A percentile compares a stretch with the other conserved stretches of the same genome.
These are phyloP conservation scores for Fusarium aywerte DNA, from an alignment of 2,329 filamentous ascomycete genomes.

Conservation along the genomic window DNA sequence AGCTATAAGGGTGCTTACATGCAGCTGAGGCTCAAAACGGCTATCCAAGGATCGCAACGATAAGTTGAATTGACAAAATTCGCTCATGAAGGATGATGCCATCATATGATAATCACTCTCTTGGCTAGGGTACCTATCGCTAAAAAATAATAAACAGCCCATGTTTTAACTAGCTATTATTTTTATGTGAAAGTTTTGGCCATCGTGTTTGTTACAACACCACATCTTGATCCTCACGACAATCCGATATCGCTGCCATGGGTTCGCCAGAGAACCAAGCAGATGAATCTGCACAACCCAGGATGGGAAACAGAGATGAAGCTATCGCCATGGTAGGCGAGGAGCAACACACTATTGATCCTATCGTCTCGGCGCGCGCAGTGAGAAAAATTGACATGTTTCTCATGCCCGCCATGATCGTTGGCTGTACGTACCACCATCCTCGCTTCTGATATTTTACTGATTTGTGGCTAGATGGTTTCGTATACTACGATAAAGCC, in stretches of 20 bases:
- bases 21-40: slow-evolving; percentile 37
- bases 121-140: neutral
- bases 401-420: slow-evolving; percentile 73
- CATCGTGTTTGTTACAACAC: neutral
- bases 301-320: slow-evolving; percentile 45
- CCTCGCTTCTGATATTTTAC: too few relatives aligned
- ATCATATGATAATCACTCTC: slow-evolving; percentile 28
- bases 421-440: slow-evolving; percentile 54
- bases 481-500: slow-evolving; percentile 66
- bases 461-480: slow-evolving; percentile 51
- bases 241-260: slow-evolving; percentile 18
- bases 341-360: slow-evolving; percentile 64
- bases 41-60: slow-evolving; percentile 10
- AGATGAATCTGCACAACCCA: slow-evolving; percentile 18
- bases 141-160: neutral
- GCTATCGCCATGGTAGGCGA: slow-evolving; percentile 68
- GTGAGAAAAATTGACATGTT: slow-evolving; percentile 74
- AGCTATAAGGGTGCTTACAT: slow-evolving; percentile 21
- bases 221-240: slow-evolving; percentile 14
- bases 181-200: neutral
- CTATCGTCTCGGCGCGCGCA: slow-evolving; percentile 64
- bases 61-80: slow-evolving; percentile 21
- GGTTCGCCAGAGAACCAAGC: slow-evolving; percentile 11
- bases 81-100: slow-evolving; percentile 23
- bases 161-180: neutral